Evolutionary conservation across 805 yeast species (phyloP).

Genomic region (Yarrowia alimentaria): DNA sequence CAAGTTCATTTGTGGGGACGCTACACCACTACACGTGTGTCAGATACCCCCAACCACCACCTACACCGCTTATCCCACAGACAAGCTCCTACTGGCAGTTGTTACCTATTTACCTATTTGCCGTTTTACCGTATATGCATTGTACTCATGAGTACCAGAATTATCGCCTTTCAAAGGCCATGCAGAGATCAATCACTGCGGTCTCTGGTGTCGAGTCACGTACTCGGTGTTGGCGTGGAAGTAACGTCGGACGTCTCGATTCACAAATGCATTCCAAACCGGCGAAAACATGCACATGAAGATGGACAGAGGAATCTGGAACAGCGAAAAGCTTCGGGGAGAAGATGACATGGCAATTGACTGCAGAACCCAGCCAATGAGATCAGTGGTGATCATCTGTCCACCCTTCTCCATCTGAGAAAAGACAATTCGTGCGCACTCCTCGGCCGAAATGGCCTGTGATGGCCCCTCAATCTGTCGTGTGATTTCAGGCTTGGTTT

Average conservation of each 20-base stretch:
- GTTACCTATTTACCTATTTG: no score
- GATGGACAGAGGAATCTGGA: slow-evolving; percentile 52
- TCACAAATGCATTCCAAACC: slow-evolving; percentile 51
- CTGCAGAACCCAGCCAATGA: slow-evolving; percentile 77
- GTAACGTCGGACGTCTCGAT: slow-evolving; percentile 52
- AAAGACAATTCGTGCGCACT: slow-evolving; percentile 63
- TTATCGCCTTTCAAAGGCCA: no score
- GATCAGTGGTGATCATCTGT: slow-evolving; percentile 75
- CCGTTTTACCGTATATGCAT: no score
- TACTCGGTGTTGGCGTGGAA: slow-evolving; percentile 42
- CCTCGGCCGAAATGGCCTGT: slow-evolving; percentile 60
- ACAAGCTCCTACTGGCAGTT: no score
- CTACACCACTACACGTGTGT: no score
- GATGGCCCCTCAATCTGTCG: slow-evolving; percentile 82
- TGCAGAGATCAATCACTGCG: no score
- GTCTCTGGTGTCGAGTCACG: slow-evolving; percentile 21
- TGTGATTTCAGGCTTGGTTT: slow-evolving; percentile 83
- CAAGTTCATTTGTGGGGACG: no score
- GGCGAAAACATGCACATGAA: slow-evolving; percentile 59
- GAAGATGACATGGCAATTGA: slow-evolving; percentile 64
- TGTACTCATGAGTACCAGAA: no score
- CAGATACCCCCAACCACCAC: no score
- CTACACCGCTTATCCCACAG: no score
- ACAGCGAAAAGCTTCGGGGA: slow-evolving; percentile 59
- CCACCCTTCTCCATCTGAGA: slow-evolving; percentile 59